phyloP scores from a whole-genome alignment of 176 grass and related monocot genomes.

The Hordeum marinum region DNA sequence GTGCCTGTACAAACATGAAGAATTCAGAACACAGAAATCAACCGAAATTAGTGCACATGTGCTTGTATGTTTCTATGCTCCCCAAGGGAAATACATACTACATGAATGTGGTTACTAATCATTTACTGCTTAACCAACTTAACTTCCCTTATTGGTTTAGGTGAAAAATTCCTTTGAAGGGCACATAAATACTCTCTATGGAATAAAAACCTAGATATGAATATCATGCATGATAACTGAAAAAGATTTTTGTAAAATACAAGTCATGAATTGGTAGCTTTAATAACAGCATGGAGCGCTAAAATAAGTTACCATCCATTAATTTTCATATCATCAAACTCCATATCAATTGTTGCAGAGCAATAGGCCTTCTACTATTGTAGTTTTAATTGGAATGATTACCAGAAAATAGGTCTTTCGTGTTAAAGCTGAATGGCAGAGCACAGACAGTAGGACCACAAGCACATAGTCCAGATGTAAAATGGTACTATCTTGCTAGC shows the following conservation, averaged over 20 bases:
- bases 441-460: not conserved
- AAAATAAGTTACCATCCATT: not conserved
- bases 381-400: not conserved
- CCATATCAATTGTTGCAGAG: not conserved
- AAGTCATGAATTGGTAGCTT: not conserved
- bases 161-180: not conserved
- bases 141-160: constrained; percentile 2
- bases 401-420: not conserved
- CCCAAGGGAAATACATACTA: constrained; percentile 1
- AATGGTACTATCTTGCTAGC: not conserved
- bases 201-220: not conserved
- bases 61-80: not conserved
- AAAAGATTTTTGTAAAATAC: not conserved
- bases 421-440: not conserved
- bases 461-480: not conserved
- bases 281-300: not conserved
- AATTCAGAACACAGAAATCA: constrained; percentile 7
- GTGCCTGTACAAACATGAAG: constrained; percentile 50
- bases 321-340: not conserved
- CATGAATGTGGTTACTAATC: not conserved
- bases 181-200: not conserved
- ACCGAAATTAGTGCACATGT: not conserved
- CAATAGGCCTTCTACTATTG: not conserved
- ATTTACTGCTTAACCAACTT: constrained; percentile 12
- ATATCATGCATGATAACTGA: not conserved